Percentiles rank a stretch among this genome's conserved stretches.
Evolutionary conservation across 768 basidiomycete genomes (phyloP).

Genomic region (Leccinum obscurum): DNA sequence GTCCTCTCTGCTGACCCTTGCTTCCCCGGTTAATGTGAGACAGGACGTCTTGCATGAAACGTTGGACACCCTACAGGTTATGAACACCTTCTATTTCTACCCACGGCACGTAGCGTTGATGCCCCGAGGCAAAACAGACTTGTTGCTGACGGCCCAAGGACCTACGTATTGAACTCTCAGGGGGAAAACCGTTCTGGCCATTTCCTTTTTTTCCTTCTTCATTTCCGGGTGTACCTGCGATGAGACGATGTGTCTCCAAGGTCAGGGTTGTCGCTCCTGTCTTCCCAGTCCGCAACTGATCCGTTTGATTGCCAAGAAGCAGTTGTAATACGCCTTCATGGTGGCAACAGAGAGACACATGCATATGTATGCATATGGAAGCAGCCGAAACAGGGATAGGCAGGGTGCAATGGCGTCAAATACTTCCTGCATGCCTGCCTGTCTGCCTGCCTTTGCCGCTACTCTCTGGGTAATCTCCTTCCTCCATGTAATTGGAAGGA

Average conservation of each 20-base stretch:
- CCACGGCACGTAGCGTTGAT: conserved; percentile 24
- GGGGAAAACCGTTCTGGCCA: background rate
- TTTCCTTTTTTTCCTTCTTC: conserved; percentile 16
- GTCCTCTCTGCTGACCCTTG: conserved; percentile 10
- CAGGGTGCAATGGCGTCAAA: background rate
- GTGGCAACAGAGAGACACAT: conserved; percentile 8
- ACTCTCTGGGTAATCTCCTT: conserved; percentile 14
- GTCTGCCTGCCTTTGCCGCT: background rate
- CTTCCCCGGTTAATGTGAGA: conserved; percentile 16
- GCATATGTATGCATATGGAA: conserved; percentile 6
- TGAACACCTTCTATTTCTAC: conserved; percentile 23
- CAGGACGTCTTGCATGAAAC: conserved; percentile 8
- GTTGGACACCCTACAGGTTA: conserved; percentile 4
- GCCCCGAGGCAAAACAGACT: conserved; percentile 11
- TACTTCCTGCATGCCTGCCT: background rate
- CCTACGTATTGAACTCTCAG: background rate
- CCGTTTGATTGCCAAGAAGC: background rate
- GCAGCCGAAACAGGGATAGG: conserved; percentile 2
- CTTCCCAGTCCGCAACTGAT: conserved; percentile 21
- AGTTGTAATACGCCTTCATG: conserved; percentile 12
- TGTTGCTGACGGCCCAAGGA: conserved; percentile 1
- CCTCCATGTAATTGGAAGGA: conserved; percentile 3
- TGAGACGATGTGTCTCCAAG: conserved; percentile 15
- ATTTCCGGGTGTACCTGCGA: conserved; percentile 23
- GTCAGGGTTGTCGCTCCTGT: conserved; percentile 9